Evolutionary conservation across 1,139 yeast genomes (phyloP), one percentile per base, ranked within the genome.

Genomic region (Yamadazyma spencermartinsiae): DNA sequence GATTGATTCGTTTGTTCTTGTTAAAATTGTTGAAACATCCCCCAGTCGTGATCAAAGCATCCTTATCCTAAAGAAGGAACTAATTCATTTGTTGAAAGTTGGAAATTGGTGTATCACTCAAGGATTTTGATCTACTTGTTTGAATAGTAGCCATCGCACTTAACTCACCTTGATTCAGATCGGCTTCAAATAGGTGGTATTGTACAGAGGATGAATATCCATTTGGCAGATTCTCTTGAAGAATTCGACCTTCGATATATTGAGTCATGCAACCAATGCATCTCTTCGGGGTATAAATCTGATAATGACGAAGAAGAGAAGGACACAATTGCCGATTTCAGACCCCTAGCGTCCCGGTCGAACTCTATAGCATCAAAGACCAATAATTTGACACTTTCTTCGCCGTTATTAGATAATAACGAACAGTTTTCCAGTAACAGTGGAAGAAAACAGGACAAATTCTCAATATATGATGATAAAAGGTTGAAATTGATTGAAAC

Each of bases 191-290:
- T n/a, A n/a, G n/a, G 26, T 11, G 26, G n/a, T 12, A 11, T 7
- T 11, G n/a, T n/a, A n/a, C n/a, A n/a, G n/a, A n/a, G 9, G 8
- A 49, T 49, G 53, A 49, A 49, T 17, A 47, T 49, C 32, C 53
- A 49, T 30, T 35, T 49, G 36, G 45, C 50, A 24, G 53, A 50
- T 37, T 45, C 54, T 6, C 37, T 50, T 35, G 54, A 50, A 37
- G 54, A 50, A 27, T 50, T 50, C 39, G 54, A 50, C 38, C 35
- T 44, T 16, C 39, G 48, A 13, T 52, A 54, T 39, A 42, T 48
- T 34, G 56, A 54, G 37, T 49, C 54, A n/a, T 54, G 55, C 38
- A 50, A 51, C 31, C 55, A 50, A 37, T 43, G 51, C 35, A 37
- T 36, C 15, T 38, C 34, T 17, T 32, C 40, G 5, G 42, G 39